These are phyloP conservation scores for Auricularia cornea DNA, from an alignment of 768 basidiomycete species.

Conservation along the genomic window DNA sequence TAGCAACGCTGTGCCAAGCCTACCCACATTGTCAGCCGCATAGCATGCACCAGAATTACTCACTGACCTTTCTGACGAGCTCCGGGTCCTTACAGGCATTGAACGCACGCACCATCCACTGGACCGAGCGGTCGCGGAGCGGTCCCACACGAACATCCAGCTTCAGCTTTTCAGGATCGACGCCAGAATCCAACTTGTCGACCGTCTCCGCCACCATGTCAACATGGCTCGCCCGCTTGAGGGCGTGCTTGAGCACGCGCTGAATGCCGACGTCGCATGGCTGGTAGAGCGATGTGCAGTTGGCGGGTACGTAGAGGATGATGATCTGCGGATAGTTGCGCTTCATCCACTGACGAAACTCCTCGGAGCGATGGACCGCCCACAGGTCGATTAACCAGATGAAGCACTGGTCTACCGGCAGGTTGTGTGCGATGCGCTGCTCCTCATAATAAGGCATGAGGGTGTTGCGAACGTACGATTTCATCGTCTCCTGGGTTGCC, in stretches of 20 bases:
- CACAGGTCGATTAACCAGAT: conserved; percentile 21
- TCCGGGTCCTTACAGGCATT: too few relatives aligned
- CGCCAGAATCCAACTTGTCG: conserved; percentile 17
- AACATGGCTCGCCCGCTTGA: conserved; percentile 24
- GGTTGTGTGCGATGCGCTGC: too few relatives aligned
- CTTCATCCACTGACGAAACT: conserved; percentile 30
- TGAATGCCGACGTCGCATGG: conserved; percentile 31
- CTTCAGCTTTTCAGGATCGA: background rate
- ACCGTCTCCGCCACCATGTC: conserved; percentile 26
- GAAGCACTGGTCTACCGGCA: conserved; percentile 8
- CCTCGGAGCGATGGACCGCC: conserved; percentile 29
- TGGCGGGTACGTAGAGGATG: conserved; percentile 20
- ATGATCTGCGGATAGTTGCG: conserved; percentile 15
- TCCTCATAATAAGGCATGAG: background rate
- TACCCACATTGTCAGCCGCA: background rate
- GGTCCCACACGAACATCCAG: conserved; percentile 15
- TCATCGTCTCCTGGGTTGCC: background rate
- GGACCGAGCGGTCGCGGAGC: conserved; percentile 17
- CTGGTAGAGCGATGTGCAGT: conserved; percentile 17
- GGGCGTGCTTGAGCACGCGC: conserved; percentile 27
- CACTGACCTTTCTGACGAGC: too few relatives aligned
- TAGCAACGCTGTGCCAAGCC: background rate
- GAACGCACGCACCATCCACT: conserved; percentile 21
- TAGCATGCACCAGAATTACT: too few relatives aligned
- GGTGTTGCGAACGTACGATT: background rate